Percentiles rank a stretch among this genome's conserved stretches.
Conservation (phyloP, 345 rosid genomes). For the Arabidopsis arenosa region DNA sequence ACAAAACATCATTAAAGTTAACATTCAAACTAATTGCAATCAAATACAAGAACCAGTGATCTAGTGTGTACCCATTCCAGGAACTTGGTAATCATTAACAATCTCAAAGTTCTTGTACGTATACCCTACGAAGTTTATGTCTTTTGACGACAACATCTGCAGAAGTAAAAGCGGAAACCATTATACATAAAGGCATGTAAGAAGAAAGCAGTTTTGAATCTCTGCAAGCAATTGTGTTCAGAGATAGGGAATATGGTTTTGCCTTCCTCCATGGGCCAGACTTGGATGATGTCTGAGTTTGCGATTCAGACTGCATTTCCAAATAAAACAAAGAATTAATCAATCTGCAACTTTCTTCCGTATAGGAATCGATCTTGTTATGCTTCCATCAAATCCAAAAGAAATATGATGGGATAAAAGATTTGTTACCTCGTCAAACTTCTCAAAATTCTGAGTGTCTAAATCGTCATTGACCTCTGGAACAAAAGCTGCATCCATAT, state of each 20-base stretch:
- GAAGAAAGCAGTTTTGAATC: neutral
- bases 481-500: constrained; percentile 92
- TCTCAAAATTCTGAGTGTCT: constrained; percentile 97
- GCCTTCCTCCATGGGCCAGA: constrained; percentile 94
- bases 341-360: neutral
- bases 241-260: constrained; percentile 22
- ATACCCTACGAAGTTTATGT: constrained; percentile 84
- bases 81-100: constrained; percentile 87
- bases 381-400: neutral
- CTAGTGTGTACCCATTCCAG: constrained; percentile 72
- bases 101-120: constrained; percentile 92
- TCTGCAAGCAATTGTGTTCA: constrained; percentile 7
- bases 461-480: constrained; percentile 95
- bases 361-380: neutral
- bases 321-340: constrained; percentile 35
- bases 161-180: constrained; percentile 11
- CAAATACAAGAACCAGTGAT: constrained; percentile 20
- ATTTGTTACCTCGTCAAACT: constrained; percentile 81
- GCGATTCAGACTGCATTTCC: constrained; percentile 53
- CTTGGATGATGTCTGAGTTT: constrained; percentile 55
- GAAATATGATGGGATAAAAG: neutral
- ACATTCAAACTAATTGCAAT: constrained; percentile 6
- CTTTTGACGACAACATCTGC: constrained; percentile 88
- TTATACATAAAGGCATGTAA: constrained; percentile 1
- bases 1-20: constrained; percentile 5